phyloP scores from a whole-genome alignment of 2,329 filamentous ascomycete species.

The Botrytis byssoidea region DNA sequence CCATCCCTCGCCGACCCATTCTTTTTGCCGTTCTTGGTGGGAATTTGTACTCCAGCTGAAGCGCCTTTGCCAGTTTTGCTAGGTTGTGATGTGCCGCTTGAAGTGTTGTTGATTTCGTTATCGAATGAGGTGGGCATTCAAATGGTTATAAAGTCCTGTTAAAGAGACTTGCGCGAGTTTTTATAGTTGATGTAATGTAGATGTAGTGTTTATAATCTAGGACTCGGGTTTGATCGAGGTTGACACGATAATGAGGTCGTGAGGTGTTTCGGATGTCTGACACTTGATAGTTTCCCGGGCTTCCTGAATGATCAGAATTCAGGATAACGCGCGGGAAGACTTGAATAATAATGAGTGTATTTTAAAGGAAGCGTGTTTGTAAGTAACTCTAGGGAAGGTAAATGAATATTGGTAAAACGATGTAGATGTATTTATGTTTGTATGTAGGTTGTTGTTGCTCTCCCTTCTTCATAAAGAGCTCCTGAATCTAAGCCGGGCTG shows the following conservation, averaged over 20 bases:
- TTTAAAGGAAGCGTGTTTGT: neutral
- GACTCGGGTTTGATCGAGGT: constrained; percentile 17
- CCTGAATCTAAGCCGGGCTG: constrained; percentile 17
- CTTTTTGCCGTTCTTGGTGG: constrained; percentile 37
- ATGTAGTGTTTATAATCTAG: constrained; percentile 15
- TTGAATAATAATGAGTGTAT: constrained; percentile 4
- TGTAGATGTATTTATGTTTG: constrained; percentile 20
- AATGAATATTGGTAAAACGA: neutral
- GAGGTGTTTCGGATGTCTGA: constrained; percentile 14
- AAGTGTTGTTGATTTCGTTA: constrained; percentile 34
- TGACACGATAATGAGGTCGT: constrained; percentile 20
- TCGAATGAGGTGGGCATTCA: constrained; percentile 42
- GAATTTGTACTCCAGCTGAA: constrained; percentile 32
- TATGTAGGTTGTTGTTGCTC: constrained; percentile 14
- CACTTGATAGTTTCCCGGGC: constrained; percentile 26
- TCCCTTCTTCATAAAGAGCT: constrained; percentile 15
- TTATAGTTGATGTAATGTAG: neutral
- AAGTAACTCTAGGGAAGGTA: neutral
- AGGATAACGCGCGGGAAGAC: constrained; percentile 31
- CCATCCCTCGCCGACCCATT: constrained; percentile 40
- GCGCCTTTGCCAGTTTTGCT: constrained; percentile 32
- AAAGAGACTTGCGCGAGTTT: neutral
- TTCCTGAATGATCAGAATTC: constrained; percentile 32
- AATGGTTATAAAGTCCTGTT: constrained; percentile 26
- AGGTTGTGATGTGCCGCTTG: constrained; percentile 28